phyloP scores from a whole-genome alignment of 192 early-diverging fungal genomes.

The Backusella luteola region DNA sequence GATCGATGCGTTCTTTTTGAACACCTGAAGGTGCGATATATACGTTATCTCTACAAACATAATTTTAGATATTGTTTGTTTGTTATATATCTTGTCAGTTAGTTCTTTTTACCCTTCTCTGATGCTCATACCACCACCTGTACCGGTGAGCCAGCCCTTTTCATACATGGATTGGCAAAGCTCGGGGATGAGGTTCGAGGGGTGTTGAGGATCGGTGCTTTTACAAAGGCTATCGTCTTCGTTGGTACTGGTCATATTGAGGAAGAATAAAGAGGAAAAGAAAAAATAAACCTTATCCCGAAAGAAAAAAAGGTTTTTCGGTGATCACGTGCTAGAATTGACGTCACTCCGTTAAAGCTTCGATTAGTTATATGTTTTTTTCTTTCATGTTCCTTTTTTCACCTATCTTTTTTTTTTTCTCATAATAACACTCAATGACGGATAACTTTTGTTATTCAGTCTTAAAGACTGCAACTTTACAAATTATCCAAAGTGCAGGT shows the following conservation, averaged over 20 bases:
- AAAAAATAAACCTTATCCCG: background rate
- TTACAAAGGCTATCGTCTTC: conserved; percentile 44
- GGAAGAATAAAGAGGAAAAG: background rate
- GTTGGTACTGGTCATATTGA: conserved; percentile 8
- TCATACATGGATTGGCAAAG: conserved; percentile 87
- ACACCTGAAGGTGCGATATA: conserved; percentile 93
- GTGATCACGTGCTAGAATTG: background rate
- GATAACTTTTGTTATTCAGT: conserved; percentile 50
- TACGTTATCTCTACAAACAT: conserved; percentile 53
- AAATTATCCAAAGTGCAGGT: conserved; percentile 52
- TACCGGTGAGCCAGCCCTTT: conserved; percentile 95
- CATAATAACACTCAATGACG: conserved; percentile 22
- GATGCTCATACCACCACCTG: conserved; percentile 89
- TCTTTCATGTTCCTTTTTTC: background rate
- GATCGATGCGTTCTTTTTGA: conserved; percentile 91
- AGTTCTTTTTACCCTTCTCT: conserved; percentile 55
- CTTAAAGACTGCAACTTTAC: conserved; percentile 45
- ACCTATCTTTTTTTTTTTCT: conserved; percentile 6
- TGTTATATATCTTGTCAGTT: background rate
- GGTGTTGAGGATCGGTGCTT: conserved; percentile 62
- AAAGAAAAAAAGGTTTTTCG: background rate
- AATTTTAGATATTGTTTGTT: background rate
- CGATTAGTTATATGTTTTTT: background rate
- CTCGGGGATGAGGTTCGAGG: conserved; percentile 90
- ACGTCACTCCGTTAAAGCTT: background rate